Evolutionary conservation across 129 eudicot species (phyloP).

Genomic region (Gnaphalium uliginosum): DNA sequence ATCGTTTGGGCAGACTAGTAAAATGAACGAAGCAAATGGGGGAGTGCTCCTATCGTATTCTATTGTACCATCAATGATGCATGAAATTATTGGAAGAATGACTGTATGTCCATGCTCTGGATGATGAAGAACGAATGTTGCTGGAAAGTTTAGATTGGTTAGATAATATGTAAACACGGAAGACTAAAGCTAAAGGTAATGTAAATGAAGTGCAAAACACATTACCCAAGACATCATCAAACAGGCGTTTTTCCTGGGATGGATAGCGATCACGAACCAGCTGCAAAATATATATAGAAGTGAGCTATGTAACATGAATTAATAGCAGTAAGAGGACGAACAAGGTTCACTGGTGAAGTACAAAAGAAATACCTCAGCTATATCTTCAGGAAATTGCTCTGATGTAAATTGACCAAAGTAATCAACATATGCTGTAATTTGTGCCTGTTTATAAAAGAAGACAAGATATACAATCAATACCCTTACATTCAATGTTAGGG

Average conservation of each 20-base stretch:
- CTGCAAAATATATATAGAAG: slow-evolving; percentile 46
- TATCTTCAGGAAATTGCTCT: slow-evolving; percentile 86
- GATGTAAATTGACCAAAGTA: slow-evolving; percentile 92
- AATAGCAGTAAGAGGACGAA: not conserved
- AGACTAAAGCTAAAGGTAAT: not conserved
- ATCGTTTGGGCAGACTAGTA: slow-evolving; percentile 71
- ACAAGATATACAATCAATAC: not conserved
- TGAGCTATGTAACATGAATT: not conserved
- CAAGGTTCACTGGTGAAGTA: slow-evolving; percentile 9
- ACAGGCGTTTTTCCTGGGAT: slow-evolving; percentile 69
- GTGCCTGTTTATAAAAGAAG: slow-evolving; percentile 48
- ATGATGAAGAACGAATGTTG: slow-evolving; percentile 93
- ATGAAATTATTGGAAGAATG: slow-evolving; percentile 83
- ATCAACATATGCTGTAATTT: slow-evolving; percentile 85
- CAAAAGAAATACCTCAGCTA: slow-evolving; percentile 58
- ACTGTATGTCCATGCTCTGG: slow-evolving; percentile 98
- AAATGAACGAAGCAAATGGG: slow-evolving; percentile 90
- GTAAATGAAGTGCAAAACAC: slow-evolving; percentile 7
- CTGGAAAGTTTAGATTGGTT: slow-evolving; percentile 42
- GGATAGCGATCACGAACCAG: slow-evolving; percentile 85
- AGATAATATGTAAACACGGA: slow-evolving; percentile 15
- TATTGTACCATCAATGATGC: slow-evolving; percentile 80
- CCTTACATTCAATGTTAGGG: not conserved
- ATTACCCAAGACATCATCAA: slow-evolving; percentile 94
- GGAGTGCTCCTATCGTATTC: slow-evolving; percentile 76